Evolutionary conservation across 2,329 filamentous ascomycete genomes (phyloP).

Genomic region (Monilinia aucupariae): DNA sequence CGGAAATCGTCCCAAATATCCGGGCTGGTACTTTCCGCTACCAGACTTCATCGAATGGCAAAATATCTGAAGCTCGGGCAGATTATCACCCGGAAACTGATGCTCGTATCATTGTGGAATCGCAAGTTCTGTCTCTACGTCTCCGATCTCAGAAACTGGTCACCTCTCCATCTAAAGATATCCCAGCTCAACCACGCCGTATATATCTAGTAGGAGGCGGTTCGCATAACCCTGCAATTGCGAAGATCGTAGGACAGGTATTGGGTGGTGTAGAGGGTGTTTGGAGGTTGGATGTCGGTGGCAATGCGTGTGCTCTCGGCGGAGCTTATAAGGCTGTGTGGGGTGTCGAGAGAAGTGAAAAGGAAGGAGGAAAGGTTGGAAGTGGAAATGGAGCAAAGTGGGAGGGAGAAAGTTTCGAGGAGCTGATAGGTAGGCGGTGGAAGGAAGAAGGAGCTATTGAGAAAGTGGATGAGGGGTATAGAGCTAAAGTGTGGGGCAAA

Average conservation of each 20-base stretch:
- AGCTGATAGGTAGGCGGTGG: slow-evolving; percentile 80
- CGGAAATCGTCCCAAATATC: slow-evolving; percentile 93
- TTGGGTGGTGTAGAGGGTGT: slow-evolving; percentile 86
- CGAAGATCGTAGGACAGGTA: slow-evolving; percentile 77
- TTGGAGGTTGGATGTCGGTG: slow-evolving; percentile 88
- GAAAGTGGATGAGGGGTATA: slow-evolving; percentile 77
- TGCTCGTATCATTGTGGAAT: slow-evolving; percentile 83
- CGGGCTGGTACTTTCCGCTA: slow-evolving; percentile 82
- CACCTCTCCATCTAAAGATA: slow-evolving; percentile 43
- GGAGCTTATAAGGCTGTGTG: slow-evolving; percentile 95
- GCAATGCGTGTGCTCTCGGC: slow-evolving; percentile 89
- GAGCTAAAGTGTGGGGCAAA: slow-evolving; percentile 63
- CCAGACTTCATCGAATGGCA: slow-evolving; percentile 52
- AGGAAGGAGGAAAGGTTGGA: background rate
- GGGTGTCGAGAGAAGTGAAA: slow-evolving; percentile 63
- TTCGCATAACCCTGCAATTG: slow-evolving; percentile 83
- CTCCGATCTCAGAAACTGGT: slow-evolving; percentile 78
- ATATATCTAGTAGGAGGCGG: slow-evolving; percentile 95
- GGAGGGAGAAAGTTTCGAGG: slow-evolving; percentile 74
- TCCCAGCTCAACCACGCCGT: slow-evolving; percentile 79
- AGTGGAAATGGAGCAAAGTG: slow-evolving; percentile 1
- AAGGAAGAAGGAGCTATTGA: slow-evolving; percentile 76
- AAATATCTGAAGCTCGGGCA: slow-evolving; percentile 38
- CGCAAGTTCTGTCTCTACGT: slow-evolving; percentile 87
- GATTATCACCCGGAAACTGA: slow-evolving; percentile 62